Percentiles rank a stretch among this genome's conserved stretches.
Conservation (phyloP, 169 alveolate genomes). For the Babesia gibsoni region DNA sequence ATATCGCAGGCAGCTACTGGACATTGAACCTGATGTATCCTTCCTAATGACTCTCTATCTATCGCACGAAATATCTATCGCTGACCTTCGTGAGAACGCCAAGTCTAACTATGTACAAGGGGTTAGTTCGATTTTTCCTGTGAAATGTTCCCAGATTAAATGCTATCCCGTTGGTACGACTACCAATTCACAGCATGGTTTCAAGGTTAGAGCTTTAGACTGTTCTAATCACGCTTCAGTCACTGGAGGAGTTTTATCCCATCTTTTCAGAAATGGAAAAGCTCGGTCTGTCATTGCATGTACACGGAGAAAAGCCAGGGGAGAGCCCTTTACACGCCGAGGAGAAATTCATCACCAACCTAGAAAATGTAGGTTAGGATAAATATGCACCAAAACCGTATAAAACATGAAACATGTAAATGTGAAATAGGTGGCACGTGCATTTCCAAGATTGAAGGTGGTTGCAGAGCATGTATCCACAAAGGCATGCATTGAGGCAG, state of each 20-base stretch:
- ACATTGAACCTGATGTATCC: conserved; percentile 52
- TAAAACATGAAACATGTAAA: not conserved
- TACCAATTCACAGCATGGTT: conserved; percentile 72
- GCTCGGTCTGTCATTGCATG: conserved; percentile 65
- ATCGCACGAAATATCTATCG: conserved; percentile 49
- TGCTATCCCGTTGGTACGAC: conserved; percentile 74
- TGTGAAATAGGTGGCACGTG: conserved; percentile 33
- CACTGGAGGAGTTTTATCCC: conserved; percentile 67
- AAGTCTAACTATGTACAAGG: conserved; percentile 70
- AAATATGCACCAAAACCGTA: not conserved
- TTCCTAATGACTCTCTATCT: conserved; percentile 76
- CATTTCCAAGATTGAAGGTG: conserved; percentile 69
- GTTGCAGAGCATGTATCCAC: conserved; percentile 75
- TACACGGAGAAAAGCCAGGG: conserved; percentile 74
- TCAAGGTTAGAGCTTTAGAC: conserved; percentile 15
- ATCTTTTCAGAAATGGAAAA: conserved; percentile 68
- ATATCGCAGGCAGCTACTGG: conserved; percentile 56
- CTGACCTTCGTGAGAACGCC: conserved; percentile 63
- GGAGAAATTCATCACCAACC: conserved; percentile 49
- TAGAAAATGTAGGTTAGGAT: conserved; percentile 56
- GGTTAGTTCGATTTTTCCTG: not conserved
- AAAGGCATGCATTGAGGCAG: conserved; percentile 41
- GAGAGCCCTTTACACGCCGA: conserved; percentile 70
- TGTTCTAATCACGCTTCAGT: not conserved
- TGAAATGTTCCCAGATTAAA: conserved; percentile 41